These are phyloP conservation scores for Ichthyophonus hoferi DNA, from an alignment of 208 protist species.

Conservation along the genomic window DNA sequence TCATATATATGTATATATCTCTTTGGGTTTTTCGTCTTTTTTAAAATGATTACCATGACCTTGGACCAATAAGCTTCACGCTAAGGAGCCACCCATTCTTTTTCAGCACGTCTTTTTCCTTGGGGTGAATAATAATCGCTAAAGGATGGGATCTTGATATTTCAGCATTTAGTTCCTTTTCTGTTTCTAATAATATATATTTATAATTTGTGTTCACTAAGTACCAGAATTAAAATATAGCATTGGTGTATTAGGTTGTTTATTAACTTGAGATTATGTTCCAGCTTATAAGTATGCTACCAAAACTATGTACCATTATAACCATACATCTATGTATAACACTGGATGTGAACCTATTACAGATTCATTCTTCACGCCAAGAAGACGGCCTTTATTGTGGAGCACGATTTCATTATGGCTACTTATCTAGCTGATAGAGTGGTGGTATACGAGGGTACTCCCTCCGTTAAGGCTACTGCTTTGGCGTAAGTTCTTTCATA, in stretches of 20 bases:
- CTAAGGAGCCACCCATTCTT: no score
- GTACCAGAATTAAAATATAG: background rate
- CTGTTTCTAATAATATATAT: no score
- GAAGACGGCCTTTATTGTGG: conserved; percentile 98
- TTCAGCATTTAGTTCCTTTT: no score
- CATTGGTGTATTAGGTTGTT: background rate
- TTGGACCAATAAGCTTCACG: no score
- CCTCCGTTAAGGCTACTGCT: conserved; percentile 86
- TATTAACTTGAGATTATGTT: background rate
- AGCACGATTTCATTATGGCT: conserved; percentile 99
- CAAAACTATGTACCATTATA: background rate
- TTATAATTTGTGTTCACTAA: no score
- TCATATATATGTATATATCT: background rate
- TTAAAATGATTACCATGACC: no score
- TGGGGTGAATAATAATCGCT: no score
- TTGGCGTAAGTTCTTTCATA: conserved; percentile 57
- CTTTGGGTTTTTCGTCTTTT: background rate
- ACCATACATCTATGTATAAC: no score
- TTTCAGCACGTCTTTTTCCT: no score
- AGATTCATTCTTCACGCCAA: conserved; percentile 96
- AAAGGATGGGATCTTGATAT: no score
- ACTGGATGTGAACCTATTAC: no score
- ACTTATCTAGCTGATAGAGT: conserved; percentile 99
- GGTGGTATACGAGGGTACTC: conserved; percentile 96
- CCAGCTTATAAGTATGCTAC: background rate